A percentile compares a stretch with the other conserved stretches of the same genome.
These are phyloP conservation scores for Amaranthus tricolor DNA, from an alignment of 179 eudicot species.

Conservation along the genomic window DNA sequence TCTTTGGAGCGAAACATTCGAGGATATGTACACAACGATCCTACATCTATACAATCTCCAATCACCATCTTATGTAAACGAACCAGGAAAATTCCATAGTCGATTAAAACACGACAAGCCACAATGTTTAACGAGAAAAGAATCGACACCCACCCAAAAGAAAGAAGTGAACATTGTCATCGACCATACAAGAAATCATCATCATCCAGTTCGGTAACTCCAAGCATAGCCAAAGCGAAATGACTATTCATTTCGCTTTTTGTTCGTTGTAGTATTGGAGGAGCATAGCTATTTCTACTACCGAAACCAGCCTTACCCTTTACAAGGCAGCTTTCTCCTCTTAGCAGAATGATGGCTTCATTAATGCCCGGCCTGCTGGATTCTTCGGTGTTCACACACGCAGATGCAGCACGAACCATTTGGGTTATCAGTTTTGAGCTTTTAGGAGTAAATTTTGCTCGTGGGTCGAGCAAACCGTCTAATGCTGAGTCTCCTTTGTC, in stretches of 20 bases:
- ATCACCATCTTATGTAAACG: conserved; percentile 1
- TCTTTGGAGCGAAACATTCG: conserved; percentile 11
- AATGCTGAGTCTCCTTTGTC: conserved; percentile 51
- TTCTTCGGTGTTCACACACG: conserved; percentile 72
- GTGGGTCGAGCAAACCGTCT: conserved; percentile 56
- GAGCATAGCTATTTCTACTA: conserved; percentile 35
- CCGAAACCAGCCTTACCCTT: conserved; percentile 39
- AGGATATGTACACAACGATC: conserved; percentile 26
- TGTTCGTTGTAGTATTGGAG: conserved; percentile 37
- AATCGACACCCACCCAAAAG: background rate
- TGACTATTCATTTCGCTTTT: conserved; percentile 67
- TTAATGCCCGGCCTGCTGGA: conserved; percentile 66
- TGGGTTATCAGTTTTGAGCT: conserved; percentile 46
- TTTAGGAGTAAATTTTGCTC: conserved; percentile 49
- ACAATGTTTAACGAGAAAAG: background rate
- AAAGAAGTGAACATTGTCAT: conserved; percentile 28
- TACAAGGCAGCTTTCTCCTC: conserved; percentile 41
- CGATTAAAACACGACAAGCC: conserved; percentile 11
- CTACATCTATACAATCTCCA: conserved; percentile 33
- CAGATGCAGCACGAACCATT: conserved; percentile 75
- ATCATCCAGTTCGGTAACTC: conserved; percentile 73
- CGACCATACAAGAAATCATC: conserved; percentile 55
- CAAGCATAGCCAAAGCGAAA: conserved; percentile 90
- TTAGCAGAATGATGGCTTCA: conserved; percentile 50
- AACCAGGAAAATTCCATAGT: conserved; percentile 7